phyloP scores from a whole-genome alignment of 805 yeast genomes.

The Jamesozyma rosinii region DNA sequence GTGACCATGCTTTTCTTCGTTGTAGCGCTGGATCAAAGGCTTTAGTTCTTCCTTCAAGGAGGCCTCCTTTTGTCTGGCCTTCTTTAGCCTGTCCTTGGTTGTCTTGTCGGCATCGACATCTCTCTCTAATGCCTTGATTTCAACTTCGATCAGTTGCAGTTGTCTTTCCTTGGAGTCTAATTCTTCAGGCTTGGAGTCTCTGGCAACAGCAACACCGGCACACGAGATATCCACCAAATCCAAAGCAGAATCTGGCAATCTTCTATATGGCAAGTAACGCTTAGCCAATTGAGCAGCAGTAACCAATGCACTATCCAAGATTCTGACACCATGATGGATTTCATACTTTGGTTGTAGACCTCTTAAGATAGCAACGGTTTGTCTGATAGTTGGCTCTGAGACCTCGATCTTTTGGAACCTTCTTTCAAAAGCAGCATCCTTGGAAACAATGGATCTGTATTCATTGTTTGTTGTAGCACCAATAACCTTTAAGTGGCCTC shows the following conservation, averaged over 20 bases:
- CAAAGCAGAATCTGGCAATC: conserved; percentile 93
- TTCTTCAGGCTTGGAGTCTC: conserved; percentile 97
- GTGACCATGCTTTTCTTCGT: conserved; percentile 82
- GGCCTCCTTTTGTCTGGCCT: conserved; percentile 72
- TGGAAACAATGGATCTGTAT: conserved; percentile 84
- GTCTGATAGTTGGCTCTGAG: conserved; percentile 83
- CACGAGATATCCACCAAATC: conserved; percentile 94
- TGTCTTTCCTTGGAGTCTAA: conserved; percentile 89
- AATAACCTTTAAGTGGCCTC: conserved; percentile 92
- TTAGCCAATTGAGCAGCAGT: conserved; percentile 92
- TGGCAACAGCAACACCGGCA: conserved; percentile 93
- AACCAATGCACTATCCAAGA: conserved; percentile 87
- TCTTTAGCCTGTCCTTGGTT: conserved; percentile 75
- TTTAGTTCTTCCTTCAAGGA: conserved; percentile 74
- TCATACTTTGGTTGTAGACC: conserved; percentile 93
- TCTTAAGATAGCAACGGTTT: conserved; percentile 91
- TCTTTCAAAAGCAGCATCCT: conserved; percentile 98
- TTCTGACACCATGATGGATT: conserved; percentile 95
- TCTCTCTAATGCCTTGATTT: conserved; percentile 92
- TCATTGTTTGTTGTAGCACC: conserved; percentile 97
- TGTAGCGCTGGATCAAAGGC: conserved; percentile 78
- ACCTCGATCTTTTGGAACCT: conserved; percentile 96
- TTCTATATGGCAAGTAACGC: conserved; percentile 87
- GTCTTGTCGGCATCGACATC: conserved; percentile 77
- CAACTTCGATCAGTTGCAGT: conserved; percentile 84